Base-by-base conservation (phyloP, 2,329 filamentous ascomycete genomes). In the Grosmannia huntii region DNA sequence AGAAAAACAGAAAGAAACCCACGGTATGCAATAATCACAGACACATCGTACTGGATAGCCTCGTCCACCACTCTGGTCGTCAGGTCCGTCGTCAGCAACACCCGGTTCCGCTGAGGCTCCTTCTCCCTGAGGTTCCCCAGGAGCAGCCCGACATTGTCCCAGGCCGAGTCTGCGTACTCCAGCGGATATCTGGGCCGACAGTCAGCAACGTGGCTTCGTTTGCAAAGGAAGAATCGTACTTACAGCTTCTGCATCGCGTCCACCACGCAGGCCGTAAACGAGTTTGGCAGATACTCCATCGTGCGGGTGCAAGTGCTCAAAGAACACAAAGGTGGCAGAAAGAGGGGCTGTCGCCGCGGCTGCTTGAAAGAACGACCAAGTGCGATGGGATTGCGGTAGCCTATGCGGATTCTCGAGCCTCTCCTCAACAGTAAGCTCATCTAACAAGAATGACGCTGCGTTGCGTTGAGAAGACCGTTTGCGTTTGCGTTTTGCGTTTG, bases 71-170 rank as follows among this genome's bases (percentile, higher is more conserved):
- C 94, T 16, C 84, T 84, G 64, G 84, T 86, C 3, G 92, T 97
- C 62, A 99, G 80, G 71, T 99, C 94, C 65, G 96, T 90, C 7
- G 94, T 91, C 53, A 84, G 73, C 56, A 84, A 71, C 21, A 82
- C 79, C 1, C 67, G 70, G 2, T 63, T 50, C 12, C 48, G 53
- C 53, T 68, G 67, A 38, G 61, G 63, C 55, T 66, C 67, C 19
- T 66, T 55, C 28, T 69, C 58, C 1, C 23, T 66, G 51, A 58
- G 53, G 64, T 76, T 75, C 61, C 72, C 72, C 57, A 78, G 66
- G 55, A 95, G 79, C 56, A 96, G 80, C 55, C 94, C 94, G n/a
- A 95, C 96, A 68, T 99, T 99, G 70, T 99, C 94, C 80, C 91
- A 99, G 63, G 87, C 84, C 65, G 85, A 86, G 68, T 97, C 94